phyloP scores from a whole-genome alignment of 106 monocot genomes.

The Dioscorea zingiberensis region DNA sequence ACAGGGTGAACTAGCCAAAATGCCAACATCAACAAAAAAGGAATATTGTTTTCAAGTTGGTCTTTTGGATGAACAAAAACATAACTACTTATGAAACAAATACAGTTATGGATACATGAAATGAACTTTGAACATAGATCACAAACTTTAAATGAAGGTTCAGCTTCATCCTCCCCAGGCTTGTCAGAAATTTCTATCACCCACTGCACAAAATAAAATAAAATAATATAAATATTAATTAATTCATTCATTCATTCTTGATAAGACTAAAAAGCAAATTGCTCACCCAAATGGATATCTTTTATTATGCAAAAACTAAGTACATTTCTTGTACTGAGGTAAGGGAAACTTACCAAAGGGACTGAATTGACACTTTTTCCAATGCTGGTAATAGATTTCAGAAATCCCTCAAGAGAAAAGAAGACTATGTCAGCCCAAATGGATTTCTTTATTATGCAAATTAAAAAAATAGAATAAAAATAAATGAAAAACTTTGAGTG shows the following conservation, averaged over 20 bases:
- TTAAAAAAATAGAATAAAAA: conserved; percentile 5
- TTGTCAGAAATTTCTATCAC: conserved; percentile 77
- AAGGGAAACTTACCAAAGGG: conserved; percentile 41
- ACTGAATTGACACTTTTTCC: conserved; percentile 59
- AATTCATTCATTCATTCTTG: too few species aligned
- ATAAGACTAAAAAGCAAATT: background rate
- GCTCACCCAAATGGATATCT: too few species aligned
- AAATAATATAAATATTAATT: background rate
- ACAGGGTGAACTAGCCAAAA: background rate
- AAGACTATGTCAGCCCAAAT: background rate
- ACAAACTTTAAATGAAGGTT: conserved; percentile 71
- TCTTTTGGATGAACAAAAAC: too few species aligned
- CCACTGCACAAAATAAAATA: conserved; percentile 35
- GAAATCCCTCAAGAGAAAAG: conserved; percentile 34
- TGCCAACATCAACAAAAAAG: background rate
- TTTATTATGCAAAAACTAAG: background rate
- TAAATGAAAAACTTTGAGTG: background rate
- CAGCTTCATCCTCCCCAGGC: conserved; percentile 63
- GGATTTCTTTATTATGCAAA: background rate
- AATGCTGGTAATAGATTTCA: conserved; percentile 37
- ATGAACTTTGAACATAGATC: background rate
- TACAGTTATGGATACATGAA: background rate
- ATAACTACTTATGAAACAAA: background rate
- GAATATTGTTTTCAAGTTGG: background rate
- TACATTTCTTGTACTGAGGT: background rate